Evolutionary conservation across 2,329 filamentous ascomycete genomes (phyloP).

Genomic region (Metarhizium brunneum): DNA sequence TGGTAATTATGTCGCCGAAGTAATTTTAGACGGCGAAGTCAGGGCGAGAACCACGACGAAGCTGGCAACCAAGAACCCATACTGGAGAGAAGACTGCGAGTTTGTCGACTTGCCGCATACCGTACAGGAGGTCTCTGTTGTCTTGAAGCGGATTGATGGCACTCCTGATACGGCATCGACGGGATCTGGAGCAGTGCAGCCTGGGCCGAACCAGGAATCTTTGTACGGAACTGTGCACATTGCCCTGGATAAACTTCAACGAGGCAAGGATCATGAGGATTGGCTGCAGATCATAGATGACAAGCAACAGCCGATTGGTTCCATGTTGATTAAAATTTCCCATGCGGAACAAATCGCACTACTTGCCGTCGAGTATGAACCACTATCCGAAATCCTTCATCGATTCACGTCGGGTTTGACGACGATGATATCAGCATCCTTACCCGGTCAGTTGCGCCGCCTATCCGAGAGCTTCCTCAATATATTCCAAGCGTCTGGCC

Average conservation of each 20-base stretch:
- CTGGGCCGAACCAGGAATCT: constrained; percentile 29
- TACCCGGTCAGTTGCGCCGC: constrained; percentile 69
- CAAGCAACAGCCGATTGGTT: constrained; percentile 66
- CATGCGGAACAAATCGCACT: constrained; percentile 87
- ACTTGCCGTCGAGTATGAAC: constrained; percentile 74
- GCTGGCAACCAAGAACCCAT: constrained; percentile 60
- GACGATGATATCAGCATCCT: constrained; percentile 68
- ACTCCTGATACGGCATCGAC: constrained; percentile 34
- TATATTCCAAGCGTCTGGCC: constrained; percentile 88
- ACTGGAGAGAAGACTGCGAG: constrained; percentile 76
- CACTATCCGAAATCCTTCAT: constrained; percentile 74
- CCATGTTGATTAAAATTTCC: constrained; percentile 73
- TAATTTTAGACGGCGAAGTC: constrained; percentile 71
- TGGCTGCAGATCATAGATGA: constrained; percentile 81
- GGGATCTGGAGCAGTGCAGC: constrained; percentile 14
- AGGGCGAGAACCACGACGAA: constrained; percentile 68
- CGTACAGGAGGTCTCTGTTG: constrained; percentile 58
- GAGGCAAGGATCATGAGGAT: constrained; percentile 70
- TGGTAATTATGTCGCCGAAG: constrained; percentile 70
- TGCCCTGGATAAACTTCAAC: constrained; percentile 67
- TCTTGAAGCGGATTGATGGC: constrained; percentile 58
- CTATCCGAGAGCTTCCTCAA: constrained; percentile 82
- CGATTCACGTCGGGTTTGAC: constrained; percentile 78
- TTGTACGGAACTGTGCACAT: constrained; percentile 71
- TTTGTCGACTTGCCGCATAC: constrained; percentile 64